Evolutionary conservation across 805 yeast species (phyloP).

Genomic region (Candida namnaoensis): DNA sequence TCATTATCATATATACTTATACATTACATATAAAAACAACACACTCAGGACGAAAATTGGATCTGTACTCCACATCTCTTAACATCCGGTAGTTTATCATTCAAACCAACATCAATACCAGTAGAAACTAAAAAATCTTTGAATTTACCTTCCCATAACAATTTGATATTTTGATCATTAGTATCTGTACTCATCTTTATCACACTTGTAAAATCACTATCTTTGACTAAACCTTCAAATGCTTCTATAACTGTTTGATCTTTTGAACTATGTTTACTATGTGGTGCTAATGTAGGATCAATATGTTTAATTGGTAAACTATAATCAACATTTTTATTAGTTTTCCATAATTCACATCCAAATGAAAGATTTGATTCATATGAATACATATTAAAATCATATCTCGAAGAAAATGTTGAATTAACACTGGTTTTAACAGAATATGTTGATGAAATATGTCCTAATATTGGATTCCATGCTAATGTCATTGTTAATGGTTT

Average conservation of each 20-base stretch:
- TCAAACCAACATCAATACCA: slow-evolving; percentile 49
- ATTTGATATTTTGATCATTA: slow-evolving; percentile 47
- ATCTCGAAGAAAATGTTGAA: slow-evolving; percentile 73
- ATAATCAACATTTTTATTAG: slow-evolving; percentile 8
- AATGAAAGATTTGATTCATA: slow-evolving; percentile 79
- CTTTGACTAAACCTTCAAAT: slow-evolving; percentile 40
- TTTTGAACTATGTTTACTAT: slow-evolving; percentile 19
- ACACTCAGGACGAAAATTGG: slow-evolving; percentile 45
- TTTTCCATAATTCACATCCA: slow-evolving; percentile 79
- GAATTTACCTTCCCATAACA: slow-evolving; percentile 84
- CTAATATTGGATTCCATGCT: slow-evolving; percentile 82
- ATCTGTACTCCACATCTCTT: slow-evolving; percentile 50
- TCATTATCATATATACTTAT: not conserved
- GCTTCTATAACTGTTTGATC: slow-evolving; percentile 38
- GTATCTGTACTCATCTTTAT: slow-evolving; percentile 66
- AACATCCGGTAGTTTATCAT: slow-evolving; percentile 36
- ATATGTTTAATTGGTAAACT: slow-evolving; percentile 4
- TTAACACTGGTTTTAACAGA: slow-evolving; percentile 71
- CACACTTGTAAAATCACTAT: slow-evolving; percentile 57
- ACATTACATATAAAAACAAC: not conserved
- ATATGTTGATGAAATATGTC: slow-evolving; percentile 82
- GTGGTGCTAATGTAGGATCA: slow-evolving; percentile 21
- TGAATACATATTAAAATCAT: slow-evolving; percentile 86
- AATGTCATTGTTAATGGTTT: slow-evolving; percentile 85
- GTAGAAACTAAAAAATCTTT: slow-evolving; percentile 73